Evolutionary conservation across 1,139 yeast genomes (phyloP).

Genomic region (Debaryomyces subglobosus): DNA sequence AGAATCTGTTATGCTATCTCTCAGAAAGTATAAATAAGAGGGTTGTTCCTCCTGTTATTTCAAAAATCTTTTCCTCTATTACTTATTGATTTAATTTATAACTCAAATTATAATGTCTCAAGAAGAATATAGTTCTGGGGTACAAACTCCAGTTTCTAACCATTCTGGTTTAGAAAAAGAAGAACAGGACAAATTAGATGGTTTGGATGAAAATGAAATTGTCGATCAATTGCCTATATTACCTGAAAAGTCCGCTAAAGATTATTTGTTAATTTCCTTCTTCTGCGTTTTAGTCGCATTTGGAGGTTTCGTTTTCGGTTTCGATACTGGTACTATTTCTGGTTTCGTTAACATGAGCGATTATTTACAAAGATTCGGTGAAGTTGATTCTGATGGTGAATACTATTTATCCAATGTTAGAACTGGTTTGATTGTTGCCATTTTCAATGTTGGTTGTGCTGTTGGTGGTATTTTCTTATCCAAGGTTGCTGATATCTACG

Average conservation of each 20-base stretch:
- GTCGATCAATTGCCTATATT: constrained; percentile 19
- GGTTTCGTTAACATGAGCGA: constrained; percentile 63
- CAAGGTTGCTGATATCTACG: constrained; percentile 53
- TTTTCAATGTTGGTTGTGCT: constrained; percentile 74
- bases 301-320: constrained; percentile 74
- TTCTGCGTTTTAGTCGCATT: constrained; percentile 53
- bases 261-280: constrained; percentile 34
- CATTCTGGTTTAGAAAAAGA: constrained; percentile 33
- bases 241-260: constrained; percentile 33
- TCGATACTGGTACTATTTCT: constrained; percentile 76
- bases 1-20: background rate
- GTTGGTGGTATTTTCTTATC: constrained; percentile 69
- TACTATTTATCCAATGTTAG: constrained; percentile 45
- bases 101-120: constrained; percentile 22
- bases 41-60: background rate
- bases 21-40: constrained; percentile 5
- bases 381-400: constrained; percentile 27
- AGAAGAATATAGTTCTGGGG: constrained; percentile 29
- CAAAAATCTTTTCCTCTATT: background rate
- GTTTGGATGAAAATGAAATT: constrained; percentile 1
- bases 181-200: constrained; percentile 18
- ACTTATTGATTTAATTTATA: background rate
- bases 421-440: constrained; percentile 61
- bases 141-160: constrained; percentile 37
- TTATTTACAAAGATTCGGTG: constrained; percentile 54